These are phyloP conservation scores for Pseudopithomyces maydicus DNA, from an alignment of 2,329 filamentous ascomycete genomes.

Conservation along the genomic window DNA sequence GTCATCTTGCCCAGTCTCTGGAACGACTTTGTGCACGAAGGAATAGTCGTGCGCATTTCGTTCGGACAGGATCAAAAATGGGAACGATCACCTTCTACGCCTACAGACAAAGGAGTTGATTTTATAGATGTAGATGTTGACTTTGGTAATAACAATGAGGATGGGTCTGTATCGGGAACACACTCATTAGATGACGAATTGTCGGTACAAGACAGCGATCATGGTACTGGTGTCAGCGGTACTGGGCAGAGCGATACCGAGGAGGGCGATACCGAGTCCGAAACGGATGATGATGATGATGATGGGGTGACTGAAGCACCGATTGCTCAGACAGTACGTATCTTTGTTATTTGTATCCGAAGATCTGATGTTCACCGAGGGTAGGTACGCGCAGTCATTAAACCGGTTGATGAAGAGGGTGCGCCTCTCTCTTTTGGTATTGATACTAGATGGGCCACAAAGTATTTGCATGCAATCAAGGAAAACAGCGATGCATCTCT, in stretches of 20 bases:
- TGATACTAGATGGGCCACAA: constrained; percentile 13
- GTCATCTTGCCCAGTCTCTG: constrained; percentile 11
- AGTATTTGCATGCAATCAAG: not conserved
- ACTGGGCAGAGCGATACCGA: constrained; percentile 6
- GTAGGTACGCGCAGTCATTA: not conserved
- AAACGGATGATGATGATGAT: constrained; percentile 4
- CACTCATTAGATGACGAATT: not conserved
- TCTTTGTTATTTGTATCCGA: too few relatives aligned
- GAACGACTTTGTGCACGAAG: constrained; percentile 2
- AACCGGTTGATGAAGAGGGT: constrained; percentile 27
- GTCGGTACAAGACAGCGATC: not conserved
- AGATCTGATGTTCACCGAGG: not conserved
- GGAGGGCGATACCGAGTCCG: constrained; percentile 3
- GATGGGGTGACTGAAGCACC: constrained; percentile 2
- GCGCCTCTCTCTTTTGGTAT: constrained; percentile 29
- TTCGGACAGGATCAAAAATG: not conserved
- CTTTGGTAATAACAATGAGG: not conserved
- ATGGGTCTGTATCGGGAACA: not conserved
- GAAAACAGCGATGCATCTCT: not conserved
- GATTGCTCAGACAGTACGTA: constrained; percentile 7
- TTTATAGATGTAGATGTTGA: not conserved
- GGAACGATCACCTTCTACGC: not conserved
- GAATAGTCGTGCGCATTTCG: not conserved
- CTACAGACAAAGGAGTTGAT: not conserved
- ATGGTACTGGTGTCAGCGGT: constrained; percentile 5